A percentile compares a stretch with the other conserved stretches of the same genome.
Conservation (phyloP, 345 rosid genomes). For the Eucalyptus cloeziana region DNA sequence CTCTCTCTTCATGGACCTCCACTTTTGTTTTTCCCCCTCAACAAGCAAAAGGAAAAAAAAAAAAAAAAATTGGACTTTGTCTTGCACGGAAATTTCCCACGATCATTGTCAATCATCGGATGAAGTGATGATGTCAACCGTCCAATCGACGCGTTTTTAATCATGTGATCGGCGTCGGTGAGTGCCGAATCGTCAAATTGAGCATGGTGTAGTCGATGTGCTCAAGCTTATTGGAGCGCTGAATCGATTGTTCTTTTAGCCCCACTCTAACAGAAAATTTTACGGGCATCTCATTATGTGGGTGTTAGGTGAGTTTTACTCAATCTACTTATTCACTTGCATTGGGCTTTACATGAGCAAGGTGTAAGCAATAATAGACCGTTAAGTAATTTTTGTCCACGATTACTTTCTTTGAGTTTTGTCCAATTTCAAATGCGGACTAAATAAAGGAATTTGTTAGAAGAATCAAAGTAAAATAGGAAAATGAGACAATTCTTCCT, state of each 20-base stretch:
- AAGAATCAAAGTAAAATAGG: background rate
- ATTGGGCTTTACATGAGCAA: background rate
- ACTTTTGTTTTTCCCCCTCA: background rate
- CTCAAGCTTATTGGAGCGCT: background rate
- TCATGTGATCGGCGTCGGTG: fast-evolving
- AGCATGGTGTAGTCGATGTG: background rate
- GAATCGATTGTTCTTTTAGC: background rate
- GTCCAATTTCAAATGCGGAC: background rate
- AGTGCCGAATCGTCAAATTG: background rate
- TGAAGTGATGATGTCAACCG: background rate
- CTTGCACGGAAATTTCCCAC: background rate
- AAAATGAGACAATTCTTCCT: too few relatives aligned
- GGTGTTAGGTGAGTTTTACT: background rate
- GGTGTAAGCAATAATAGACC: background rate
- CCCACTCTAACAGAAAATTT: background rate
- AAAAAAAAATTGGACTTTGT: background rate
- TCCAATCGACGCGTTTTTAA: background rate
- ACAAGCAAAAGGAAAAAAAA: background rate
- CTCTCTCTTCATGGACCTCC: background rate
- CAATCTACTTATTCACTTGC: background rate
- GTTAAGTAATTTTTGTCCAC: background rate
- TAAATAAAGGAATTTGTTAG: background rate
- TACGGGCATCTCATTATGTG: background rate
- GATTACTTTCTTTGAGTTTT: background rate
- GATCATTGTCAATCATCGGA: fast-evolving